These are phyloP conservation scores for Encephalitozoon hellem DNA, from an alignment of 371 early-diverging fungal species.

Conservation along the genomic window DNA sequence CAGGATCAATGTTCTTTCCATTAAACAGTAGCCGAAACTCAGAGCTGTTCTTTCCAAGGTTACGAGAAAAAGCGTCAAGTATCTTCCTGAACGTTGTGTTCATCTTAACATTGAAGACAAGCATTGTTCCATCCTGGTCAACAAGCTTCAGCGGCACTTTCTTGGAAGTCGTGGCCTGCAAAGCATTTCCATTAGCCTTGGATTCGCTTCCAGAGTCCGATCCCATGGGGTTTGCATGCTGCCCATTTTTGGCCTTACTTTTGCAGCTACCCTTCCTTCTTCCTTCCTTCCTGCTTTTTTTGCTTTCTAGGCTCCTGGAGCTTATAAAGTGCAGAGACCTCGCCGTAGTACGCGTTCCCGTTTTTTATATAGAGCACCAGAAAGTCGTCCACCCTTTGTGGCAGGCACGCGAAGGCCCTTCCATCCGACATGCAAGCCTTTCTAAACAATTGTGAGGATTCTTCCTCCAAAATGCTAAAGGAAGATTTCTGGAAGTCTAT, in stretches of 20 bases:
- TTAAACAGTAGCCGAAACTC: slow-evolving; percentile 45
- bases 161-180: neutral
- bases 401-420: neutral
- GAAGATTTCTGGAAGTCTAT: neutral
- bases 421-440: neutral
- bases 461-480: neutral
- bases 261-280: neutral
- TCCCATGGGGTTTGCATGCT: neutral
- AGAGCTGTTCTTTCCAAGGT: slow-evolving; percentile 19
- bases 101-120: slow-evolving; percentile 46
- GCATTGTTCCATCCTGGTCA: slow-evolving; percentile 29
- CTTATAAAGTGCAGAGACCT: neutral
- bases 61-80: slow-evolving; percentile 38
- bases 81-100: slow-evolving; percentile 43
- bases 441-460: neutral
- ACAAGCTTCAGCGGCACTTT: slow-evolving; percentile 32
- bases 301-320: neutral
- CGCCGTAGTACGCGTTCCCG: neutral
- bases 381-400: neutral
- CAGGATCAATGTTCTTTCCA: slow-evolving; percentile 35
- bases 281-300: neutral
- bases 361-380: neutral
- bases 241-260: neutral
- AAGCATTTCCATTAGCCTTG: neutral
- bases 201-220: neutral